Percentiles rank a stretch among this genome's conserved stretches.
phyloP scores from a whole-genome alignment of 2,329 filamentous ascomycete genomes.

The Aspergillus pseudonomiae region DNA sequence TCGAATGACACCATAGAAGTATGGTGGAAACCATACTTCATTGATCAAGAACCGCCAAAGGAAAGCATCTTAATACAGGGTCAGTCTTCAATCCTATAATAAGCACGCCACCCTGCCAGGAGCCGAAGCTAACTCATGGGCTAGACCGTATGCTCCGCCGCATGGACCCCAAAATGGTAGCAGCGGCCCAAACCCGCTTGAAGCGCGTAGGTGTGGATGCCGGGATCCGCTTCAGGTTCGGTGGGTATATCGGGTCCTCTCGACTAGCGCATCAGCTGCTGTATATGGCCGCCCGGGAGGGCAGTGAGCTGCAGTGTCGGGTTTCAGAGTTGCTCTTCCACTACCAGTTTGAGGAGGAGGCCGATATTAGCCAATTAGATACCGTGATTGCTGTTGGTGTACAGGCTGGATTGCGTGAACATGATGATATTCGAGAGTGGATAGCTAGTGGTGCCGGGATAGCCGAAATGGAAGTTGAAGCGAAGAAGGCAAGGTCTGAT shows the following conservation, averaged over 20 bases:
- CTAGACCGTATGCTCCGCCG: conserved; percentile 26
- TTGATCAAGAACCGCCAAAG: conserved; percentile 16
- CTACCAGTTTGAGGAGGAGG: conserved; percentile 24
- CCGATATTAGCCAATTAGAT: conserved; percentile 20
- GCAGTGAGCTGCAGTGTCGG: conserved; percentile 8
- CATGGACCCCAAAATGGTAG: conserved; percentile 15
- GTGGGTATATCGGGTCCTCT: conserved; percentile 24
- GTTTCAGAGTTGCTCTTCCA: conserved; percentile 22
- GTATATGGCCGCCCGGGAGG: conserved; percentile 6
- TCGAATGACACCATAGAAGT: conserved; percentile 16
- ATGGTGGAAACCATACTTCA: conserved; percentile 20
- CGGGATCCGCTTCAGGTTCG: conserved; percentile 24
- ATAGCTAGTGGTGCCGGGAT: conserved; percentile 15
- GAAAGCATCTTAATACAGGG: conserved; percentile 20
- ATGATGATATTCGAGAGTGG: conserved; percentile 12
- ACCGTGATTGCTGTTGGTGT: conserved; percentile 14
- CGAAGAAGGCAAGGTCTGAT: conserved; percentile 4
- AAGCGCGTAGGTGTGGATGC: conserved; percentile 15
- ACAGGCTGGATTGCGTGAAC: conserved; percentile 16
- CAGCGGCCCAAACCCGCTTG: conserved; percentile 20
- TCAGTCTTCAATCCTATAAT: not conserved
- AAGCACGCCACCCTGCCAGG: not conserved
- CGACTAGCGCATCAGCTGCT: conserved; percentile 23
- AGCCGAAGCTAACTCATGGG: not conserved
- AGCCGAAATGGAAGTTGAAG: conserved; percentile 14